phyloP scores from a whole-genome alignment of 2,329 filamentous ascomycete species.

The Cercospora janseana region DNA sequence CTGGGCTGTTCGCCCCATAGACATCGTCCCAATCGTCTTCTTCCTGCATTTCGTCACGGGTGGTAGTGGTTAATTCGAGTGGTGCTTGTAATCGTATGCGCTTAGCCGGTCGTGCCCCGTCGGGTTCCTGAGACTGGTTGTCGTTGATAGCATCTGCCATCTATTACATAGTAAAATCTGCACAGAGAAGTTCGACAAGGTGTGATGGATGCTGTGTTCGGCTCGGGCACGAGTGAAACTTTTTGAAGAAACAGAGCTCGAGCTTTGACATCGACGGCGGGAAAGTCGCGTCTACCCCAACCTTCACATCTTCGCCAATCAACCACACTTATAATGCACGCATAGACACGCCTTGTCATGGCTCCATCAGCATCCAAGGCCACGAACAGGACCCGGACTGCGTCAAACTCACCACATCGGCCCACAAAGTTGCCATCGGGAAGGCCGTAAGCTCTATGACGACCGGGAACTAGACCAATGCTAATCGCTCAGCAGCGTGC shows the following conservation, averaged over 20 bases:
- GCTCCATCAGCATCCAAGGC: constrained; percentile 7
- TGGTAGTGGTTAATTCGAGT: constrained; percentile 35
- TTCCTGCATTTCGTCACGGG: constrained; percentile 33
- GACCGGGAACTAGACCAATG: neutral
- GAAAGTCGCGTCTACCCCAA: neutral
- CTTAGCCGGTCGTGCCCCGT: constrained; percentile 41
- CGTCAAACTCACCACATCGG: constrained; percentile 24
- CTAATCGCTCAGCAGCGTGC: constrained; percentile 9
- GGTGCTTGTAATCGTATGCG: constrained; percentile 43
- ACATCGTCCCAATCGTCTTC: constrained; percentile 38
- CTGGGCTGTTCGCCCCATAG: too few relatives aligned
- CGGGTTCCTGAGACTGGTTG: constrained; percentile 20
- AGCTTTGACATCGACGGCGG: constrained; percentile 11
- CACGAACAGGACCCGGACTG: constrained; percentile 10
- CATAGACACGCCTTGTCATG: constrained; percentile 12
- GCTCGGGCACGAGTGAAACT: constrained; percentile 40
- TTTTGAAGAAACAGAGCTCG: neutral
- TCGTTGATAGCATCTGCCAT: constrained; percentile 4
- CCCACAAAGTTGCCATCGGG: constrained; percentile 26
- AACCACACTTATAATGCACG: neutral
- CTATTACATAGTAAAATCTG: constrained; percentile 9
- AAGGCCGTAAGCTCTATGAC: constrained; percentile 15
- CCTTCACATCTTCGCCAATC: neutral
- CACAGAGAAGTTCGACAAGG: neutral
- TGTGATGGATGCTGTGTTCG: neutral